A percentile compares a stretch with the other conserved stretches of the same genome.
These are phyloP conservation scores for Perkinsus chesapeaki DNA, from an alignment of 169 alveolate genomes.

Conservation along the genomic window DNA sequence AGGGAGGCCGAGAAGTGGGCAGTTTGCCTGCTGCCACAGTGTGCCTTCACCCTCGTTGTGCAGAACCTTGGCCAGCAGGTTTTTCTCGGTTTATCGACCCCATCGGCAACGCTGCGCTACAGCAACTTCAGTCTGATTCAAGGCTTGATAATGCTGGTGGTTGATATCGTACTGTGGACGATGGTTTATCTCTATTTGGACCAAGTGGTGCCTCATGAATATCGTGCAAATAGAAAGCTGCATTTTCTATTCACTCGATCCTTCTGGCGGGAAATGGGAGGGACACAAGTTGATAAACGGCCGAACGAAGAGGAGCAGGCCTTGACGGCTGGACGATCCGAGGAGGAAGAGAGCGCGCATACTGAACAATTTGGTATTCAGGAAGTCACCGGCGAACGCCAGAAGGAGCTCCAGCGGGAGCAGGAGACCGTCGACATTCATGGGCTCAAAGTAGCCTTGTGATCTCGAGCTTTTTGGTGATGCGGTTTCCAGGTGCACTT, in stretches of 20 bases:
- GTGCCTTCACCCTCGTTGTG: background rate
- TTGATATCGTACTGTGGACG: background rate
- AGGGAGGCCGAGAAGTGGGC: background rate
- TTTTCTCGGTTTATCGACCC: background rate
- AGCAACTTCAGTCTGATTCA: background rate
- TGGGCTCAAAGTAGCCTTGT: background rate
- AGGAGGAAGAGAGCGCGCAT: background rate
- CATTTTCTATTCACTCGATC: background rate
- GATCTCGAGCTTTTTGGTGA: background rate
- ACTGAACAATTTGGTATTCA: background rate
- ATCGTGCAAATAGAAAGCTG: background rate
- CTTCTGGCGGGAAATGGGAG: constrained; percentile 4
- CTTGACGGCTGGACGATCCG: too few species aligned
- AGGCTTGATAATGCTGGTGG: background rate
- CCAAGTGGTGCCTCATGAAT: background rate
- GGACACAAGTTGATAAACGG: background rate
- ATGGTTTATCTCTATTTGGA: constrained; percentile 4
- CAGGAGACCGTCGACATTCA: background rate
- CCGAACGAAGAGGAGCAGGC: background rate
- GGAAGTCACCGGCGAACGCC: background rate
- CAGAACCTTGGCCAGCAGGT: background rate
- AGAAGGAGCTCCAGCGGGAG: background rate
- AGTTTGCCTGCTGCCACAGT: background rate
- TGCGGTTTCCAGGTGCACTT: background rate
- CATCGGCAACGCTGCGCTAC: background rate